Conservation (phyloP, 2,329 filamentous ascomycete species). For the Albophoma yamanashiensis region DNA sequence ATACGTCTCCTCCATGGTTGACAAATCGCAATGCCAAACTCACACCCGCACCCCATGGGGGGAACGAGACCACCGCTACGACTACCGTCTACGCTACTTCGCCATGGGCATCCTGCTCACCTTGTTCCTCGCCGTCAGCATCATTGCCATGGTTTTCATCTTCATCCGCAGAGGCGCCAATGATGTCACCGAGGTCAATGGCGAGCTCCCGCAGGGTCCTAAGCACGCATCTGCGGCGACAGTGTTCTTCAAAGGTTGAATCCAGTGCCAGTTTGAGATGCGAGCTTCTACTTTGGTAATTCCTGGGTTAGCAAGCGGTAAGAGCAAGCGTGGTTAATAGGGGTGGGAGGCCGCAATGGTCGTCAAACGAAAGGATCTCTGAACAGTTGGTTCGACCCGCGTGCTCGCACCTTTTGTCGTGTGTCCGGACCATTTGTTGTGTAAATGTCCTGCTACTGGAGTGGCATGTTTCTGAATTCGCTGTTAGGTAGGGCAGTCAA, state of each 20-base stretch:
- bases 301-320: background rate
- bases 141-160: constrained; percentile 10
- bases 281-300: background rate
- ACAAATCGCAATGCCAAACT: constrained; percentile 15
- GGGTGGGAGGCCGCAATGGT: background rate
- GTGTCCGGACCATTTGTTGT: too few relatives aligned
- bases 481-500: too few relatives aligned
- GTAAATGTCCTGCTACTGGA: background rate
- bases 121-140: constrained; percentile 10
- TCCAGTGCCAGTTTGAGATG: background rate
- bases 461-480: too few relatives aligned
- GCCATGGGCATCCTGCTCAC: constrained; percentile 13
- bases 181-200: background rate
- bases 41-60: constrained; percentile 20
- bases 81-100: constrained; percentile 14
- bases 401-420: background rate
- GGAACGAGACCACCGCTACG: constrained; percentile 10
- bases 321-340: background rate
- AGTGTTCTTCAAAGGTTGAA: background rate
- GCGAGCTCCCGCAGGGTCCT: background rate
- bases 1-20: constrained; percentile 7
- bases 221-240: background rate
- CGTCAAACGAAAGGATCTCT: too few relatives aligned
- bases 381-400: too few relatives aligned
- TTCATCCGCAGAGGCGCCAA: constrained; percentile 2